These are phyloP conservation scores for Yamadazyma songkhlaensis DNA, from an alignment of 1,139 yeast species.

Conservation along the genomic window DNA sequence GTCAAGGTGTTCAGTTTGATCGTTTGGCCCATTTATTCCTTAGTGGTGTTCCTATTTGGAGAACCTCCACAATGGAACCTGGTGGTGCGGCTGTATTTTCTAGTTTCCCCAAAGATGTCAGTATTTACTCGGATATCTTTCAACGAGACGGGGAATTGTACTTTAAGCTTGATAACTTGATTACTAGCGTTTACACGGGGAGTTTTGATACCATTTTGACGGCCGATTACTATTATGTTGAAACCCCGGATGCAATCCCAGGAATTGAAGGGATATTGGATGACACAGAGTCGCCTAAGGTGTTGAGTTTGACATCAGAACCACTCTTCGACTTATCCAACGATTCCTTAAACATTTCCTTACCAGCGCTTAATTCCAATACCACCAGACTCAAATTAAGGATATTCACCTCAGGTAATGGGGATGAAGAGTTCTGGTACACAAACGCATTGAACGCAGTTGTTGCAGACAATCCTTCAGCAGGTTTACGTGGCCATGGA, in stretches of 20 bases:
- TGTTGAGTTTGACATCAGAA: too few species aligned
- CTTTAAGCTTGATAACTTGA: constrained; percentile 65
- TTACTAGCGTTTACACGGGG: constrained; percentile 59
- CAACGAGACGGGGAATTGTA: constrained; percentile 31
- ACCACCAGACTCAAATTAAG: constrained; percentile 59
- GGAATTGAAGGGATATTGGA: too few species aligned
- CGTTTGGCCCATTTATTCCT: constrained; percentile 69
- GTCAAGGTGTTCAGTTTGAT: constrained; percentile 74
- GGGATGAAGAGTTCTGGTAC: constrained; percentile 85
- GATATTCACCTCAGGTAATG: constrained; percentile 70
- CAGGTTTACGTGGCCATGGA: constrained; percentile 53
- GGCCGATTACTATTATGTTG: constrained; percentile 38
- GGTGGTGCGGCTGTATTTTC: constrained; percentile 47
- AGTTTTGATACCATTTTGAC: constrained; percentile 52
- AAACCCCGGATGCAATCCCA: too few species aligned
- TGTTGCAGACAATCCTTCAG: constrained; percentile 27
- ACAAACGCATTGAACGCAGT: constrained; percentile 54
- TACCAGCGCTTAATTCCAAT: constrained; percentile 29
- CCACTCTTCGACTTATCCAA: too few species aligned
- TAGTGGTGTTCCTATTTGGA: constrained; percentile 71
- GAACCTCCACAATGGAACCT: constrained; percentile 86
- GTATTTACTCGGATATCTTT: constrained; percentile 56
- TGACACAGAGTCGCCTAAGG: too few species aligned
- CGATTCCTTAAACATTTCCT: too few species aligned
- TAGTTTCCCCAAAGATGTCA: constrained; percentile 60